These are phyloP conservation scores for Heritiera littoralis DNA, from an alignment of 345 rosid species.

Conservation along the genomic window DNA sequence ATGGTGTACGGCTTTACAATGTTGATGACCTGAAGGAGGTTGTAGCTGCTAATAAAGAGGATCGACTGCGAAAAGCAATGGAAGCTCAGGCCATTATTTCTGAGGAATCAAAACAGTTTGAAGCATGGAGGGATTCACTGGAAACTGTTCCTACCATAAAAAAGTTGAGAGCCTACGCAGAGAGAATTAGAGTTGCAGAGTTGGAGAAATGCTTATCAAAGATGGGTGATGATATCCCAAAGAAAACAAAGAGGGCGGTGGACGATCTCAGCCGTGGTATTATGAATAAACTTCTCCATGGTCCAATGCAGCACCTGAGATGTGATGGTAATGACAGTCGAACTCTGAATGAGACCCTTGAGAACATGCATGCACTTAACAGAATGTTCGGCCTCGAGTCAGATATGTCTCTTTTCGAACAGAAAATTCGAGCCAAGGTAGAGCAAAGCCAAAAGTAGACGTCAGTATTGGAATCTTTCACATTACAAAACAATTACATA, in stretches of 20 bases:
- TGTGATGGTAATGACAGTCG: constrained; percentile 84
- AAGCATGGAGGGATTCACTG: constrained; percentile 93
- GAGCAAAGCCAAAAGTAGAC: constrained; percentile 56
- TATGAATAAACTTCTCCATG: constrained; percentile 90
- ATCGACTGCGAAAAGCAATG: constrained; percentile 81
- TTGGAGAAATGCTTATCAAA: constrained; percentile 88
- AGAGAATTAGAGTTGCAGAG: constrained; percentile 77
- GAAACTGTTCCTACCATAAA: constrained; percentile 97
- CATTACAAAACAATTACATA: constrained; percentile 10
- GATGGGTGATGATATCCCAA: constrained; percentile 89
- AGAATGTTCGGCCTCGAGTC: constrained; percentile 89
- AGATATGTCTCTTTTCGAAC: constrained; percentile 68
- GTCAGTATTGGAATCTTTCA: neutral
- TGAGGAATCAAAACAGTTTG: constrained; percentile 82
- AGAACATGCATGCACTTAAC: constrained; percentile 96
- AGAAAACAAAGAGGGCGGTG: constrained; percentile 80
- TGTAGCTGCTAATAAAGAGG: constrained; percentile 94
- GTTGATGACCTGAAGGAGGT: constrained; percentile 96
- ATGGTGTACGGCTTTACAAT: constrained; percentile 64
- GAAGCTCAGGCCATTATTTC: constrained; percentile 82
- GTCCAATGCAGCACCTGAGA: constrained; percentile 98
- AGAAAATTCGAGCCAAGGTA: constrained; percentile 78
- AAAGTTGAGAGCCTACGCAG: constrained; percentile 90
- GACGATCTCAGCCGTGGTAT: constrained; percentile 93
- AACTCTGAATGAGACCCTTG: constrained; percentile 80